These are phyloP conservation scores for Kodamaea alishanica DNA, from an alignment of 1,139 yeast genomes.

Conservation along the genomic window DNA sequence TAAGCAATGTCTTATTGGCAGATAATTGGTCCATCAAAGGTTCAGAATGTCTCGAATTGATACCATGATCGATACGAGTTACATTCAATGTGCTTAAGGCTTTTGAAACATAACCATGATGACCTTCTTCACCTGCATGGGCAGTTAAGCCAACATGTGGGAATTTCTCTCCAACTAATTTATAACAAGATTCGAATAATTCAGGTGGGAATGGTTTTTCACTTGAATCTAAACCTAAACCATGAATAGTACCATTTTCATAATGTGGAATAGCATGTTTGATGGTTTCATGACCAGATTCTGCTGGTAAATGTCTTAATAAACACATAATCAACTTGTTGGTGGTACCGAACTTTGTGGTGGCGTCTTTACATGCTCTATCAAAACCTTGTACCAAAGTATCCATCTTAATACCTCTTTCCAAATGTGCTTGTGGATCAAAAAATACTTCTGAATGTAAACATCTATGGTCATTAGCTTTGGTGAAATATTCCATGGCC, in stretches of 20 bases:
- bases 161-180: conserved; percentile 39
- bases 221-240: conserved; percentile 73
- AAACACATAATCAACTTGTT: conserved; percentile 76
- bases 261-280: conserved; percentile 48
- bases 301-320: conserved; percentile 66
- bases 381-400: conserved; percentile 61
- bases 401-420: conserved; percentile 58
- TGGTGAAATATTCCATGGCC: conserved; percentile 68
- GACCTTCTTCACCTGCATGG: conserved; percentile 88
- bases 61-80: conserved; percentile 76
- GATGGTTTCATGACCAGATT: conserved; percentile 54
- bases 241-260: conserved; percentile 56
- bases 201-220: conserved; percentile 75
- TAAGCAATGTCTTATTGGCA: conserved; percentile 49
- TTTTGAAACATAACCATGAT: conserved; percentile 54
- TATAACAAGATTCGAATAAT: conserved; percentile 59
- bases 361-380: conserved; percentile 60
- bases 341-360: conserved; percentile 53
- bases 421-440: conserved; percentile 81
- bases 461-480: conserved; percentile 60
- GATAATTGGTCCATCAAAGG: conserved; percentile 55
- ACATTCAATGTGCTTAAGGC: conserved; percentile 58
- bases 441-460: conserved; percentile 69
- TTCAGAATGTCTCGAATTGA: conserved; percentile 54
- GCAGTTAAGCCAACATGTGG: conserved; percentile 65